Conservation (phyloP, 495 filamentous ascomycete species). For the Penicillium silybi region DNA sequence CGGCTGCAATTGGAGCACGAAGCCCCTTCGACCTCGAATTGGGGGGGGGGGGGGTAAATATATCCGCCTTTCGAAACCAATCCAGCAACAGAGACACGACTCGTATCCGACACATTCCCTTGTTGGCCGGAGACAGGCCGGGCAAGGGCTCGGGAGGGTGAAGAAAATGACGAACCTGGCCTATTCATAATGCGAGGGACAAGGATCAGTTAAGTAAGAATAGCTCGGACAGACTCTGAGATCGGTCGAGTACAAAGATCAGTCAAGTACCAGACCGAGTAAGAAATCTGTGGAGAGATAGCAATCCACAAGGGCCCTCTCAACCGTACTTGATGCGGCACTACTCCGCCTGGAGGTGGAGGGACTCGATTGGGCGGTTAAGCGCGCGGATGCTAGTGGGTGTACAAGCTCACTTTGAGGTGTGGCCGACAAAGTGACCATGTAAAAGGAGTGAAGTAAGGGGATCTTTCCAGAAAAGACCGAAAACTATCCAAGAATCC, state of each 20-base stretch:
- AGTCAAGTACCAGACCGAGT: constrained; percentile 6
- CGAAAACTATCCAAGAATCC: background rate
- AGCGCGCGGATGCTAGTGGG: constrained; percentile 32
- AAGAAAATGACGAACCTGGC: constrained; percentile 38
- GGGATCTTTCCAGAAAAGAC: background rate
- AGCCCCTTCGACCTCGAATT: background rate
- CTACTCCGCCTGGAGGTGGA: constrained; percentile 37
- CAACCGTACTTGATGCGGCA: constrained; percentile 36
- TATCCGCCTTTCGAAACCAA: background rate
- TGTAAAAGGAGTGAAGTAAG: background rate
- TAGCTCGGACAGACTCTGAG: constrained; percentile 6
- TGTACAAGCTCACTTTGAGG: constrained; percentile 24
- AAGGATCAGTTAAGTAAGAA: background rate
- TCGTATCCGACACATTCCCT: constrained; percentile 2
- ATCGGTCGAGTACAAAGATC: constrained; percentile 5
- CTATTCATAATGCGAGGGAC: constrained; percentile 34
- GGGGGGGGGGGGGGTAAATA: background rate
- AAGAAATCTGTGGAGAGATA: constrained; percentile 19
- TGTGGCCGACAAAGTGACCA: background rate
- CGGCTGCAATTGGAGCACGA: constrained; percentile 25
- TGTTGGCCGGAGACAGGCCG: constrained; percentile 6
- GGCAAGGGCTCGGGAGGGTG: constrained; percentile 9
- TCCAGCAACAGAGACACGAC: background rate
- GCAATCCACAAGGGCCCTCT: constrained; percentile 27
- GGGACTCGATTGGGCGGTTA: constrained; percentile 32